Evolutionary conservation across 495 filamentous ascomycete species (phyloP).

Genomic region (Tricharina praecox): DNA sequence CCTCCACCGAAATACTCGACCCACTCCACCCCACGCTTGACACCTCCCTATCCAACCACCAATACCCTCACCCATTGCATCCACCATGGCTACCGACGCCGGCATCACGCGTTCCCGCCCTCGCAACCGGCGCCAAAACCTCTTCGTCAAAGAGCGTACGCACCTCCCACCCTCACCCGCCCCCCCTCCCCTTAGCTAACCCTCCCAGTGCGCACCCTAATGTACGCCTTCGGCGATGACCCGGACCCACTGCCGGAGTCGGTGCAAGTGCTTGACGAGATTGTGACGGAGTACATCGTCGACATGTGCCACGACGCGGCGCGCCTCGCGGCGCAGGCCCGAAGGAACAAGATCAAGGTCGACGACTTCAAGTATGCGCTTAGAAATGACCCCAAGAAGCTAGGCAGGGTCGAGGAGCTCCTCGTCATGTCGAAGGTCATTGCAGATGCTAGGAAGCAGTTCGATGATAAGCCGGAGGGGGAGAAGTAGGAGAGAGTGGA

Average conservation of each 20-base stretch:
- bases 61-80: too few relatives aligned
- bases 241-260: constrained; percentile 58
- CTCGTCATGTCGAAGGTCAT: constrained; percentile 32
- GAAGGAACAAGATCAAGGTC: constrained; percentile 88
- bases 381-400: constrained; percentile 62
- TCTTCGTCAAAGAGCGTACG: constrained; percentile 57
- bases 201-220: constrained; percentile 48
- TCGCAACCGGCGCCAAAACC: constrained; percentile 60
- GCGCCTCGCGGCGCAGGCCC: constrained; percentile 58
- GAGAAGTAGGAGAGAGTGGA: too few relatives aligned
- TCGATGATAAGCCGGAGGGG: constrained; percentile 31
- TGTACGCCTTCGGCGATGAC: constrained; percentile 75
- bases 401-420: constrained; percentile 79
- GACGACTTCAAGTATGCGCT: constrained; percentile 94
- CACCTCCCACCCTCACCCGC: background rate
- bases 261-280: constrained; percentile 75
- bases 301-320: constrained; percentile 80
- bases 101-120: constrained; percentile 21
- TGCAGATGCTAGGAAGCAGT: constrained; percentile 24
- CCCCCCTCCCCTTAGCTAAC: constrained; percentile 7
- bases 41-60: too few relatives aligned
- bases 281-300: constrained; percentile 78
- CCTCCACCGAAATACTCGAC: too few relatives aligned
- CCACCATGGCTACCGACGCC: constrained; percentile 24
- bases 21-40: too few relatives aligned